These are phyloP conservation scores for Violaceomyces palustris DNA, from an alignment of 1,284 basidiomycete genomes.

Conservation along the genomic window DNA sequence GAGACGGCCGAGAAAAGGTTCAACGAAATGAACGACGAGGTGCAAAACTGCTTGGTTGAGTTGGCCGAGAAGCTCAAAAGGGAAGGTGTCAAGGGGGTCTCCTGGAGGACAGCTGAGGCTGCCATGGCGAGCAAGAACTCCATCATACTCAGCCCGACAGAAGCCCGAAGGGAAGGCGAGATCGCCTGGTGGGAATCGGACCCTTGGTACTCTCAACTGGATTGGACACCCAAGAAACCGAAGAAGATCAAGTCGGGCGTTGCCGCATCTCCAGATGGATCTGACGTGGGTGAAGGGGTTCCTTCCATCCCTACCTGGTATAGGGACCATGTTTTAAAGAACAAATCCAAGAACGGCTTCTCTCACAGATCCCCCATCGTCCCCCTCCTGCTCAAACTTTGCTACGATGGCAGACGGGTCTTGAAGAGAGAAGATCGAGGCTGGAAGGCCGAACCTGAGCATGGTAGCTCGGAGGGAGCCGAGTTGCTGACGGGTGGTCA, in stretches of 20 bases:
- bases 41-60: constrained; percentile 65
- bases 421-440: constrained; percentile 4
- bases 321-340: constrained; percentile 25
- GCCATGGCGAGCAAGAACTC: constrained; percentile 26
- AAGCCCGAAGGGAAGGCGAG: constrained; percentile 3
- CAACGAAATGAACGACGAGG: constrained; percentile 67
- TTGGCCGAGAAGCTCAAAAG: constrained; percentile 62
- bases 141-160: constrained; percentile 19
- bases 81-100: constrained; percentile 22
- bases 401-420: constrained; percentile 15
- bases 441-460: no score
- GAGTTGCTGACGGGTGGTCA: no score
- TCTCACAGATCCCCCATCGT: constrained; percentile 12
- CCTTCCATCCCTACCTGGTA: constrained; percentile 34
- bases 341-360: constrained; percentile 21
- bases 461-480: no score
- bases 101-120: constrained; percentile 44
- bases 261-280: no score
- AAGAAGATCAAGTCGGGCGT: constrained; percentile 53
- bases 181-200: constrained; percentile 65
- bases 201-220: constrained; percentile 83
- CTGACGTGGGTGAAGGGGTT: no score
- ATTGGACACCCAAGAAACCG: constrained; percentile 89
- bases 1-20: constrained; percentile 73
- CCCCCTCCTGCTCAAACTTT: constrained; percentile 29